These are phyloP conservation scores for Boletus sp. DNA, from an alignment of 1,284 basidiomycete species.

Conservation along the genomic window DNA sequence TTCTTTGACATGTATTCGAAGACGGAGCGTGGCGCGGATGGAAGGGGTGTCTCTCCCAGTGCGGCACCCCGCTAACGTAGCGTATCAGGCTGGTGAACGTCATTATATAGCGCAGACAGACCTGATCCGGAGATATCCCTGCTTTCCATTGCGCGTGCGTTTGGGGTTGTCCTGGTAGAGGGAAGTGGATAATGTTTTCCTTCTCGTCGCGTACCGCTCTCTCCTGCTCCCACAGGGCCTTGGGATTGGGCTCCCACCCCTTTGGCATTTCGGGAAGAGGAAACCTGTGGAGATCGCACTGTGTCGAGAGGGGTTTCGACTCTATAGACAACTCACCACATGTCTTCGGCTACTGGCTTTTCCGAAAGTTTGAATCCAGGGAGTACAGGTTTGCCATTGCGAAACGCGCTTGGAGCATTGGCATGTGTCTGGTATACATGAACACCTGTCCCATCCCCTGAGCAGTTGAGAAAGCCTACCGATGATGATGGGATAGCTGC, in stretches of 20 bases:
- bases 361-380: conserved; percentile 76
- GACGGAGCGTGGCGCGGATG: conserved; percentile 75
- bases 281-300: conserved; percentile 59
- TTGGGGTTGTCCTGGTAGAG: conserved; percentile 32
- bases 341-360: conserved; percentile 70
- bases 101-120: conserved; percentile 37
- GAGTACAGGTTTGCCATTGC: conserved; percentile 76
- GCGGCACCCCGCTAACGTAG: conserved; percentile 70
- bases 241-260: conserved; percentile 87
- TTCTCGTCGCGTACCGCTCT: conserved; percentile 54
- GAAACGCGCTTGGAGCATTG: conserved; percentile 50
- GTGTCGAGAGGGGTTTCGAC: conserved; percentile 10
- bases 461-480: conserved; percentile 20
- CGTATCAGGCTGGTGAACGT: conserved; percentile 3
- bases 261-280: conserved; percentile 77
- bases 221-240: conserved; percentile 70
- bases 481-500: conserved; percentile 7
- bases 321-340: conserved; percentile 56
- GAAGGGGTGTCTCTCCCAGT: conserved; percentile 80
- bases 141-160: conserved; percentile 55
- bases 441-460: conserved; percentile 14
- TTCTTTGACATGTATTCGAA: conserved; percentile 94
- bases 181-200: conserved; percentile 35
- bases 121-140: conserved; percentile 71
- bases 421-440: conserved; percentile 43